phyloP scores from a whole-genome alignment of 2,329 filamentous ascomycete genomes.

The Onygena corvina region DNA sequence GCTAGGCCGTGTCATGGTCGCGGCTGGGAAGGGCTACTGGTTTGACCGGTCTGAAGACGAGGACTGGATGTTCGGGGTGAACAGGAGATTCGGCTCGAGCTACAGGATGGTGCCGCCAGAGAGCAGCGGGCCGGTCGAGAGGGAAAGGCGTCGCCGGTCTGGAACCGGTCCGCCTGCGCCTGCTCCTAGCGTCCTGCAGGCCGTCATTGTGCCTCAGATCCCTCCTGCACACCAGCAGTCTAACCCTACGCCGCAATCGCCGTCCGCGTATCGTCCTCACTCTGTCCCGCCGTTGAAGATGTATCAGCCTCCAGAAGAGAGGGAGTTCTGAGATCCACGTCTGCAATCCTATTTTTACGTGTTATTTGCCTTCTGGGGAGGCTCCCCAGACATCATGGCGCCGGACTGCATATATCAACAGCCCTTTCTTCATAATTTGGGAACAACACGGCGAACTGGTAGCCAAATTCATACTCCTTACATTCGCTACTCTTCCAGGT shows the following conservation, averaged over 20 bases:
- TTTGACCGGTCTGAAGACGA: slow-evolving; percentile 52
- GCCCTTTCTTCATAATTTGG: not conserved
- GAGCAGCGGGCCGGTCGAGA: slow-evolving; percentile 39
- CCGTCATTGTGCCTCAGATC: slow-evolving; percentile 11
- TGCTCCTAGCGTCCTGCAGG: slow-evolving; percentile 28
- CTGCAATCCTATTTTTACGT: not conserved
- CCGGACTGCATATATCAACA: not conserved
- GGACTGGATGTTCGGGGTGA: slow-evolving; percentile 55
- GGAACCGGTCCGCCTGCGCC: slow-evolving; percentile 46
- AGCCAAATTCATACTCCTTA: not conserved
- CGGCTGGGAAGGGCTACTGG: slow-evolving; percentile 67
- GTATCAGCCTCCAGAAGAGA: slow-evolving; percentile 7
- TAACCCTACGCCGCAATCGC: slow-evolving; percentile 1
- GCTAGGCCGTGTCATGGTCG: slow-evolving; percentile 67
- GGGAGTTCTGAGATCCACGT: not conserved
- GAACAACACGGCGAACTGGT: not conserved
- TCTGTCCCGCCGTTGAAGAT: slow-evolving; percentile 6
- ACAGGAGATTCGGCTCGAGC: slow-evolving; percentile 47
- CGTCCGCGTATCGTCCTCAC: not conserved
- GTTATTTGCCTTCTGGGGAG: not conserved
- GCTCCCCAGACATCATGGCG: not conserved
- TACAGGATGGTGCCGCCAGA: slow-evolving; percentile 26
- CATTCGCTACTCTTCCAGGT: not conserved
- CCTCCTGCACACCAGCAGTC: not conserved
- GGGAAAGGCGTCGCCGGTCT: slow-evolving; percentile 49